Base-by-base conservation (phyloP, 106 monocot genomes). In the Phalaenopsis equestris region DNA sequence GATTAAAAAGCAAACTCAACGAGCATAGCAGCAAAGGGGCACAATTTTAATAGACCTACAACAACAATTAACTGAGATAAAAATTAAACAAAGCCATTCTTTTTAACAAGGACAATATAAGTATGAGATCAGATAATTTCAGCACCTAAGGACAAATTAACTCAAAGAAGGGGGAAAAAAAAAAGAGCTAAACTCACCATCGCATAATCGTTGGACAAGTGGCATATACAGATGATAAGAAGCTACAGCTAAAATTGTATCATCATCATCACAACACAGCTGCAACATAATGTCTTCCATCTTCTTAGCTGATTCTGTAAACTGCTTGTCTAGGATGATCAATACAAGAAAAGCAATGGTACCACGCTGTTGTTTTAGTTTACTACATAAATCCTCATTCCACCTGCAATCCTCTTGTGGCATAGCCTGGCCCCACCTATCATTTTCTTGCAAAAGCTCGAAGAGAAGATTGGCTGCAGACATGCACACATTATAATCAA, bases 261-360 rank as follows among this genome's bases (percentile, higher is more conserved):
- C 55, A 55, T 82, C 82, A 41, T 82, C 82, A 70, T 82, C 68
- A 41, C 42, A 65, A 55, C 82, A 82, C 67, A 82, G 78, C 24
- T 78, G 76, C 4, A 38, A 78, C 55, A 82, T 55, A 41, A 82
- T 82, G 39, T n/a, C 68, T 82, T 82, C 82, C n/a, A 76, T 46
- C 52, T 70, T 82, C 55, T 68, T 70, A 46, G 67, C 67, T 52
- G 70, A 77, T 76, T 82, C 82, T 56, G 0, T 8, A 55, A 38
- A 49, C 7, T 30, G 19, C 55, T 70, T 70, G 37, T 78, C 55
- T 58, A 78, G n/a, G 19, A 82, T 21, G 67, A 52, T 70, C 19
- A 75, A 4, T 42, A 82, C 78, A n/a, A 82, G 77, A 67, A 72
- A 82, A 21, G 75, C 2, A 55, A 82, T 70, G 21, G 77, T 11